phyloP scores from a whole-genome alignment of 176 grass and related monocot genomes.

The Dendrocalamus sinicus region DNA sequence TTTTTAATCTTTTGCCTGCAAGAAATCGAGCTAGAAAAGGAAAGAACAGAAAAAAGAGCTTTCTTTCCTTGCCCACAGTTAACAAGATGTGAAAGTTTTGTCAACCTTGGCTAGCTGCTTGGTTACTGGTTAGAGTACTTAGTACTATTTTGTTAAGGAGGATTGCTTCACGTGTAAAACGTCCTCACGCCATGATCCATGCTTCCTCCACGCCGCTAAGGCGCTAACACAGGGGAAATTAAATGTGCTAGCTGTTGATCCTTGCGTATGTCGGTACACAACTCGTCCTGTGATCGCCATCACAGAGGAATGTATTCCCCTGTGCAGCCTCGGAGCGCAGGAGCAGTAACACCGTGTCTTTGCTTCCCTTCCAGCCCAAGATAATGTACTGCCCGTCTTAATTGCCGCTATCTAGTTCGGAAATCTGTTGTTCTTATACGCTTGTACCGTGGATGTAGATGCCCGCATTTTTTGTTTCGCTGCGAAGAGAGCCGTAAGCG shows the following conservation, averaged over 20 bases:
- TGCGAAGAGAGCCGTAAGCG: neutral
- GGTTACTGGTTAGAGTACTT: neutral
- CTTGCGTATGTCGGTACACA: conserved; percentile 31
- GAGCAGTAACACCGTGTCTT: conserved; percentile 31
- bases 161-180: conserved; percentile 49
- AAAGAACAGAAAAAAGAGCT: neutral
- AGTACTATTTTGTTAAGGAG: conserved; percentile 13
- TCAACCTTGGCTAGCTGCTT: conserved; percentile 30
- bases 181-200: conserved; percentile 28
- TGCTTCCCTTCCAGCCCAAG: conserved; percentile 52
- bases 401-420: conserved; percentile 19
- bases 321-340: conserved; percentile 39
- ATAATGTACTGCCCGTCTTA: conserved; percentile 41
- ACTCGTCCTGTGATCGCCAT: conserved; percentile 39
- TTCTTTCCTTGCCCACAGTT: neutral
- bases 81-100: conserved; percentile 30
- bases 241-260: conserved; percentile 36
- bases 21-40: conserved; percentile 10
- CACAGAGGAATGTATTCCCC: conserved; percentile 35
- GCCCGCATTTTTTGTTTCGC: conserved; percentile 42
- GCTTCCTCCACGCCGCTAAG: conserved; percentile 35
- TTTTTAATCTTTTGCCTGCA: neutral
- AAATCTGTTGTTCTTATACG: conserved; percentile 25
- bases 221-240: conserved; percentile 22
- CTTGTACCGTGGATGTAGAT: conserved; percentile 34